Evolutionary conservation across 176 grass and related monocot species (phyloP).

Genomic region (Carex cristatella): DNA sequence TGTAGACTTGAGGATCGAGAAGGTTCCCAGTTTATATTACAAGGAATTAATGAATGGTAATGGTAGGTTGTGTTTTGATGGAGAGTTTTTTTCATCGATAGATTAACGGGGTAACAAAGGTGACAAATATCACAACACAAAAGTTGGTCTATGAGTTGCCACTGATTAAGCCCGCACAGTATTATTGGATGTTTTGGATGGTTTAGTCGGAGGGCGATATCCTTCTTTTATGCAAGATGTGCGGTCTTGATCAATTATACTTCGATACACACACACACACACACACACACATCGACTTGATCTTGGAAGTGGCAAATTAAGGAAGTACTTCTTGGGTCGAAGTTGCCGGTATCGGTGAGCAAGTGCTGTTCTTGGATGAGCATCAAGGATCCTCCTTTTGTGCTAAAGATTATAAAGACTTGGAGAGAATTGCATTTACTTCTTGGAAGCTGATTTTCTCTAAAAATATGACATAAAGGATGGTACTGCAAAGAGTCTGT

Average conservation of each 20-base stretch:
- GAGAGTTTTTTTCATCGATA: background rate
- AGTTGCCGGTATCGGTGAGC: background rate
- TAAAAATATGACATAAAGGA: constrained; percentile 7
- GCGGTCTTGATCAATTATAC: background rate
- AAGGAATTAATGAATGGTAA: background rate
- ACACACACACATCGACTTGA: background rate
- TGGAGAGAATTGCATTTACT: constrained; percentile 19
- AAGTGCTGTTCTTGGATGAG: constrained; percentile 4
- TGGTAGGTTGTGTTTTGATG: background rate
- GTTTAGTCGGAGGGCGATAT: background rate
- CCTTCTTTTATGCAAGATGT: background rate
- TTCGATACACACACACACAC: background rate
- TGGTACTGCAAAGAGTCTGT: background rate
- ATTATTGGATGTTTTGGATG: background rate
- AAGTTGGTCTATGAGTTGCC: background rate
- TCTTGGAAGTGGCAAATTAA: background rate
- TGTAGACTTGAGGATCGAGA: background rate
- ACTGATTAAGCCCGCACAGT: background rate
- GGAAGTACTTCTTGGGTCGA: background rate
- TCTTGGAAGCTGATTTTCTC: background rate
- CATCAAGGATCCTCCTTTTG: background rate
- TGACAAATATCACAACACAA: background rate
- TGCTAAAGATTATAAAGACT: background rate
- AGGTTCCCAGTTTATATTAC: background rate
- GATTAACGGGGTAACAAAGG: background rate